Conservation (phyloP, 2,329 filamentous ascomycete species). For the Trichoderma gracile region DNA sequence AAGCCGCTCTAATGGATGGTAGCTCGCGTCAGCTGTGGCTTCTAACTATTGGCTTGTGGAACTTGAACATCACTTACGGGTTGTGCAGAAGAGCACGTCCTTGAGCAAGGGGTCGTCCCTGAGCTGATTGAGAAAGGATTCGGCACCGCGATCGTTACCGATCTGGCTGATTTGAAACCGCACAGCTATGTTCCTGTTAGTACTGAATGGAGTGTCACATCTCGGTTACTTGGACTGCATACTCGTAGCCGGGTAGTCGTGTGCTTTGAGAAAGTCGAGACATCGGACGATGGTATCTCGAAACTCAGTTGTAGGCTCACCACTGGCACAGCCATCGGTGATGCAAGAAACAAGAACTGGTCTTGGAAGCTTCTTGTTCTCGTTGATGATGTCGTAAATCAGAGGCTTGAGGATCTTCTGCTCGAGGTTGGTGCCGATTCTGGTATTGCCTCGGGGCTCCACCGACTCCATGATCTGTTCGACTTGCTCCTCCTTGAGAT, state of each 20-base stretch:
- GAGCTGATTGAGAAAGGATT: constrained; percentile 1
- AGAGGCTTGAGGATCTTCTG: constrained; percentile 21
- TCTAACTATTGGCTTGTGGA: neutral
- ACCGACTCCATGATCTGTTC: neutral
- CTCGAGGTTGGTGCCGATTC: constrained; percentile 13
- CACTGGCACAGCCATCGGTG: constrained; percentile 15
- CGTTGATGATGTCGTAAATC: constrained; percentile 8
- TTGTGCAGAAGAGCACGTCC: constrained; percentile 2
- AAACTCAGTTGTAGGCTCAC: neutral
- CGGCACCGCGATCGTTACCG: constrained; percentile 4
- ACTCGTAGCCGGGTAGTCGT: neutral
- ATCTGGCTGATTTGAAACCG: constrained; percentile 23
- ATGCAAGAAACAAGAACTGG: constrained; percentile 23
- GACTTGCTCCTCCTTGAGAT: neutral
- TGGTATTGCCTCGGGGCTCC: neutral
- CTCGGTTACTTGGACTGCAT: neutral
- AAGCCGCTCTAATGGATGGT: constrained; percentile 5
- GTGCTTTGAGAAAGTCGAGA: neutral
- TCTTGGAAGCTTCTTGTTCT: neutral
- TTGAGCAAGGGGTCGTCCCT: neutral
- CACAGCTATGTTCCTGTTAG: neutral
- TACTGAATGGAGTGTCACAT: neutral
- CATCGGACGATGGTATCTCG: constrained; percentile 8
- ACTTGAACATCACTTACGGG: constrained; percentile 1
- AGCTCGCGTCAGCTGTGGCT: no score